Base-by-base conservation (phyloP, 305 asterid genomes). In the Rubia peregrina region DNA sequence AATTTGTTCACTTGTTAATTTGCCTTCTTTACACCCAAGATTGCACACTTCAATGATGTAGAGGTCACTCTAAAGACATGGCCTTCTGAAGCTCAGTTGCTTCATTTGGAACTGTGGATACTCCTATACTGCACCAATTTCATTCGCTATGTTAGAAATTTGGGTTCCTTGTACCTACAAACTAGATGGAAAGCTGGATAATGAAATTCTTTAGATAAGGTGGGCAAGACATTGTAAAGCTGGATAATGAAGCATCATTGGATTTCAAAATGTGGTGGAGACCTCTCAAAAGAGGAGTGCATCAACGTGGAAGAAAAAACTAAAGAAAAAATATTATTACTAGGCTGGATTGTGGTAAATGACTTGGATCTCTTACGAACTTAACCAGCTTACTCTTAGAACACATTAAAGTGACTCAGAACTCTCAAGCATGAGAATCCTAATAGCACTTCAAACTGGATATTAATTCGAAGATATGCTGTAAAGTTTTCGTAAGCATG, bases 331-430 rank as follows among this genome's bases (percentile, higher is more conserved):
- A 7, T 44, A 67, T 24, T 8, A 8, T 64, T 40, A 33, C 0
- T 14, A 11, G 40, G 56, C 38, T 19, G 38, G 56, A 51, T 65
- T 21, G 24, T 22, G 38, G 17, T 19, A 19, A 65, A n/a, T 17
- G 19, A 65, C 41, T 7, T 13, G 44, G 30, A 65, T 65, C 55
- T 5, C 22, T 10, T 53, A 19, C 38, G 12, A 65, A 43, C 13
- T 11, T 9, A 19, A 67, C 43, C 42, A 24, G 13, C 13, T 67
- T 26, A 33, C 24, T 22, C 51, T 1, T 67, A 22, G 38, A 65
- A 26, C 57, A 65, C 19, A n/a, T n/a, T 10, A 49, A 66, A 66
- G n/a, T 22, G 69, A 65, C 56, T 56, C 61, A 5, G 51, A 4
- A 19, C 24, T n/a, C 53, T 41, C 46, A 65, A 65, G 70, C n/a